Evolutionary conservation across 2,329 filamentous ascomycete species (phyloP), one percentile per base, ranked within the genome.

Genomic region (Ophiognomonia clavigignenti-juglandacearum): DNA sequence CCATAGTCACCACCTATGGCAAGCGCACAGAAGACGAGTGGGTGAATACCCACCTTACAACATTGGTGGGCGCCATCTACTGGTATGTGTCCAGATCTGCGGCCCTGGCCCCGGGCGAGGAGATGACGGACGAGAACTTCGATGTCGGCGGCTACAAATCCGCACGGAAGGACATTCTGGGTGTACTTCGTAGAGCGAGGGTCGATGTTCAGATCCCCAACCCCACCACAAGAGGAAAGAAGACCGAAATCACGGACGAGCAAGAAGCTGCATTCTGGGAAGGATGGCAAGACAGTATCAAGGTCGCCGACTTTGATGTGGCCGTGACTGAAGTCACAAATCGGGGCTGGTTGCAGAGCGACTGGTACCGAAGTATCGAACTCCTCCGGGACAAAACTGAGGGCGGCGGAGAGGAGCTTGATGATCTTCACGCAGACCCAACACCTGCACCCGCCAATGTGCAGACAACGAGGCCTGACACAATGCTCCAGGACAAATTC

Each of bases 401-500:
- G 9, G 62, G 62, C 5, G 61, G 60, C 5, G 61, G 60, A 22
- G 64, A 61, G 3, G 64, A 67, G 20, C n/a, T 18, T 18, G 65
- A 62, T 3, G 65, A 64, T 27, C 61, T 59, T 2, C 61, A 68
- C n/a, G 65, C 64, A 24, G 54, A 52, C 38, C 47, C 55, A 20
- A 56, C 19, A 11, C 18, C 29, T 23, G 40, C 45, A 32, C 13
- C 56, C 9, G 64, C 59, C 51, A 69, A 63, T 49, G 59, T 67
- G 31, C 68, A 73, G 47, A 60, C 73, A 31, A 65, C 80, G 64
- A 63, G 73, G 47, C 68, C 73, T 8, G 78, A 82, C 53, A 86
- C 82, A 3, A 90, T 90, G 86, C 80, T 91, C 56, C 85, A 90
- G 62, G 82, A 84, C 53, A 75, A 77, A 39, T 83, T 86, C 57